Evolutionary conservation across 495 filamentous ascomycete genomes (phyloP).

Genomic region (Sabuloglossum arenarium): DNA sequence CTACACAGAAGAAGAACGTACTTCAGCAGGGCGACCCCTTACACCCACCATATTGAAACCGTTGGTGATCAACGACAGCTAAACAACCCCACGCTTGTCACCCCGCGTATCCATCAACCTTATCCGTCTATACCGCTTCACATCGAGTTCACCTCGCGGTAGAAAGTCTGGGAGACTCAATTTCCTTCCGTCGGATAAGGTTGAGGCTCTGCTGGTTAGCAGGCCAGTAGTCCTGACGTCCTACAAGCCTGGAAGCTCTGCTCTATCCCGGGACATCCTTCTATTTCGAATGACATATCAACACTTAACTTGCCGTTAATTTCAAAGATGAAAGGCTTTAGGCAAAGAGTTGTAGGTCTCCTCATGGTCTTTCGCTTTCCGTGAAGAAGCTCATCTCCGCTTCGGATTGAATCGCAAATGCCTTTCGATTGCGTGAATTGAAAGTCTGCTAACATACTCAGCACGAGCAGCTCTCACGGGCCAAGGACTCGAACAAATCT

Average conservation of each 20-base stretch:
- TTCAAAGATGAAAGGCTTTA: slow-evolving; percentile 83
- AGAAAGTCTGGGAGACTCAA: neutral
- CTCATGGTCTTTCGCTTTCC: slow-evolving; percentile 4
- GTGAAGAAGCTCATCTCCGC: neutral
- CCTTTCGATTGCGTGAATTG: neutral
- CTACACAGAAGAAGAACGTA: neutral
- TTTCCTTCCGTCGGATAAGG: neutral
- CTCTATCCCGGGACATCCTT: neutral
- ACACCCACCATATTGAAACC: neutral
- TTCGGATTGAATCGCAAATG: neutral
- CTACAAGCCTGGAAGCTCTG: neutral
- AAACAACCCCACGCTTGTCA: neutral
- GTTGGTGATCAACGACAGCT: neutral
- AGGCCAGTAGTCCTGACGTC: neutral
- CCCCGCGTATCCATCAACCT: neutral
- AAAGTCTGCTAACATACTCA: slow-evolving; percentile 18
- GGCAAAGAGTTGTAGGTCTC: slow-evolving; percentile 84
- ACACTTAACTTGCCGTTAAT: neutral
- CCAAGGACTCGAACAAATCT: slow-evolving; percentile 78
- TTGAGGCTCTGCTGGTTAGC: neutral
- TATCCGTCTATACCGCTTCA: neutral
- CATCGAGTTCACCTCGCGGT: neutral
- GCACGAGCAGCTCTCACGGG: slow-evolving; percentile 83
- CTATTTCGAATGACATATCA: neutral
- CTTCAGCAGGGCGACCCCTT: neutral